Evolutionary conservation across 1,139 yeast species (phyloP), one percentile per base, ranked within the genome.

Genomic region (Saccharomycopsis crataegensis): DNA sequence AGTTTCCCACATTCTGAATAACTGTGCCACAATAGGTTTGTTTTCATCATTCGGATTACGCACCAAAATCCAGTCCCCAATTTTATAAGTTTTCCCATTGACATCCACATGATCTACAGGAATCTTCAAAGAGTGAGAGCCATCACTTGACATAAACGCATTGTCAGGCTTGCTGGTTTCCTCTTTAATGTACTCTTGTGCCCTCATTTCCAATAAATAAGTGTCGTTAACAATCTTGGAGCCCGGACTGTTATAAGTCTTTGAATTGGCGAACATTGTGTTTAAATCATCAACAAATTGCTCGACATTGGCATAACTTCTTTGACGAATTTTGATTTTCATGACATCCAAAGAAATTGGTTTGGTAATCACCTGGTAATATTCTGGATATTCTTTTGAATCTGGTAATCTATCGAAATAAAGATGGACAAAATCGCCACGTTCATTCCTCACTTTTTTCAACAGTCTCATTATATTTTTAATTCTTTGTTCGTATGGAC

Each of bases 51-150:
- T 91, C 16, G 90, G 89, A 65, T 93, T 93, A 59, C 79, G 79
- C 57, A 93, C 76, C 59, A 90, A 79, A 8, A 93, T 89, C 99
- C 99, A 93, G 68, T 91, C 97, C 58, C 99, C 99, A 48, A 93
- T 90, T 60, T 78, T 79, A 70, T 87, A 93, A 9, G 75, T 73
- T 60, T 80, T 83, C 1, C 91, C 95, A 59, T 83, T 78, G 49
- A 83, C 79, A 51, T 81, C 84, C 48, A 88, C 77, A 53, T 79
- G 77, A 66, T 90, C 96, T 56, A 91, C 74, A 6, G 96, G 96
- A 60, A 82, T 76, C 59, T 95, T 81, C 46, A 86, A 73, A 16
- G 41, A 46, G 16, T 54, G 55, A 4, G 43, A n/a, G 12, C 86
- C 82, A 57, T 82, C 87, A 45, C 82, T 77, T 40, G 84, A 82